These are phyloP conservation scores for Arthrinium phaeospermum DNA, from an alignment of 2,329 filamentous ascomycete species.

Conservation along the genomic window DNA sequence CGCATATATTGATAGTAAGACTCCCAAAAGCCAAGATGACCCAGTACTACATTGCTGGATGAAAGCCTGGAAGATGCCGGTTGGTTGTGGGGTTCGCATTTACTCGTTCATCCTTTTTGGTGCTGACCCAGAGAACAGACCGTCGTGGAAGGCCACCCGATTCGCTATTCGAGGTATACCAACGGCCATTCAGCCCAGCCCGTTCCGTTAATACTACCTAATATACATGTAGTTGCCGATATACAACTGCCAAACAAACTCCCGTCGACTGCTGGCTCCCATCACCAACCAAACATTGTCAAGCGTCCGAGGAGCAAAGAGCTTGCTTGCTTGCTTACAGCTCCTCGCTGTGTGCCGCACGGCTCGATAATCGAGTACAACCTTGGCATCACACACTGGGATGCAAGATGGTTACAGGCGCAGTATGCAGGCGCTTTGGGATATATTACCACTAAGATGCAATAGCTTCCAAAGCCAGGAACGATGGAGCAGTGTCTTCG, in stretches of 20 bases:
- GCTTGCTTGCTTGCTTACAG: neutral
- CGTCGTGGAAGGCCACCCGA: neutral
- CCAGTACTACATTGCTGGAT: neutral
- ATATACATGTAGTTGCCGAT: neutral
- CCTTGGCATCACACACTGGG: neutral
- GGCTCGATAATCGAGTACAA: constrained; percentile 14
- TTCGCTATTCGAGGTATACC: neutral
- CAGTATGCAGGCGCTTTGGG: neutral
- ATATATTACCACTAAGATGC: neutral
- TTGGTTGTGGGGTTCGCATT: neutral
- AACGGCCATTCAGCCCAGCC: neutral
- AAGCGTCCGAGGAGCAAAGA: neutral
- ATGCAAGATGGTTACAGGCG: constrained; percentile 6
- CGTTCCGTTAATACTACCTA: no score
- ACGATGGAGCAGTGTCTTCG: neutral
- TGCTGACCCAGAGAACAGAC: constrained; percentile 1
- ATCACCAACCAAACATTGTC: neutral
- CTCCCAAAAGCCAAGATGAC: neutral
- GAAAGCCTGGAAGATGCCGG: neutral
- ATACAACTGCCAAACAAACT: constrained; percentile 1
- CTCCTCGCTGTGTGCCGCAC: neutral
- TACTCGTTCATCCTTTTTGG: neutral
- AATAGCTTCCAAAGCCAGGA: neutral
- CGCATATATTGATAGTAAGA: neutral
- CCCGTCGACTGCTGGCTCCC: neutral